These are phyloP conservation scores for Cercospora sp. DNA, from an alignment of 2,329 filamentous ascomycete genomes.

Conservation along the genomic window DNA sequence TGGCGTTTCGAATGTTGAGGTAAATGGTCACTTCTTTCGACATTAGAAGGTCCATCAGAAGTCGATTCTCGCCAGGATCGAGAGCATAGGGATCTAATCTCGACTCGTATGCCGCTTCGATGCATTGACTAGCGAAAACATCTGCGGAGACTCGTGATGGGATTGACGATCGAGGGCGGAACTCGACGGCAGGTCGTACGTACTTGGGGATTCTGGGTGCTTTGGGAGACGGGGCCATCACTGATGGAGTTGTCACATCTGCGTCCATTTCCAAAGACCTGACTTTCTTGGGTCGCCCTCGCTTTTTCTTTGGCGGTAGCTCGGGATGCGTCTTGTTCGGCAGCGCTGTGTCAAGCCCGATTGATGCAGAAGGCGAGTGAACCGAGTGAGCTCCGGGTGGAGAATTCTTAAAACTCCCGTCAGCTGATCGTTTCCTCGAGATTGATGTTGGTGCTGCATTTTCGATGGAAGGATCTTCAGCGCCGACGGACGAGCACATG, in stretches of 20 bases:
- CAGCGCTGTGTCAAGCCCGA: conserved; percentile 2
- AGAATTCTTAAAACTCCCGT: conserved; percentile 34
- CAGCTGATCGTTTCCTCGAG: conserved; percentile 36
- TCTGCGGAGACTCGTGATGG: conserved; percentile 69
- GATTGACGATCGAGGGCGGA: conserved; percentile 65
- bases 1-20: conserved; percentile 92
- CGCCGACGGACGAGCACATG: conserved; percentile 36
- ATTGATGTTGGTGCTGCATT: conserved; percentile 3
- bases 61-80: conserved; percentile 78
- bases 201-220: conserved; percentile 29
- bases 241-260: conserved; percentile 10
- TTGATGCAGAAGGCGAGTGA: neutral
- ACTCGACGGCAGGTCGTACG: conserved; percentile 30
- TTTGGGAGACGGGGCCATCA: conserved; percentile 21
- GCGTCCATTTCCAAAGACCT: conserved; percentile 25
- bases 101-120: conserved; percentile 84
- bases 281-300: conserved; percentile 37
- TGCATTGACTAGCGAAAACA: conserved; percentile 88
- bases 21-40: conserved; percentile 91
- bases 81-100: conserved; percentile 86
- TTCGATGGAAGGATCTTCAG: conserved; percentile 29
- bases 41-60: conserved; percentile 79
- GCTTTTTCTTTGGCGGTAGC: conserved; percentile 30
- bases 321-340: conserved; percentile 13
- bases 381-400: conserved; percentile 2